phyloP scores from a whole-genome alignment of 2,329 filamentous ascomycete genomes.

The Madurella fahalii region DNA sequence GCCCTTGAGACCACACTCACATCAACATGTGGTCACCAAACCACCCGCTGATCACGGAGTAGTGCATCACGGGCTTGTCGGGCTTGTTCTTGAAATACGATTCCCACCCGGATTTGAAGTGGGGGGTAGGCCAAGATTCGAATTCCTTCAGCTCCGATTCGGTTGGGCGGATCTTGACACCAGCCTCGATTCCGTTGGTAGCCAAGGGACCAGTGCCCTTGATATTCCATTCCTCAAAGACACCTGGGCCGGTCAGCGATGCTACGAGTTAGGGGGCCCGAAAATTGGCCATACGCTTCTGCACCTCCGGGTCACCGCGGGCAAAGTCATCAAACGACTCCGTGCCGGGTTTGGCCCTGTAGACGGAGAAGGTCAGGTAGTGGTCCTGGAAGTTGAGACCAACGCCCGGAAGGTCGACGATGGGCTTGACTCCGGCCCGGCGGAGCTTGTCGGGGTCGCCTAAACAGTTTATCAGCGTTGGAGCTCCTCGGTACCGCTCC shows the following conservation, averaged over 20 bases:
- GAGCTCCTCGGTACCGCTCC: too few species aligned
- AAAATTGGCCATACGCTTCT: constrained; percentile 51
- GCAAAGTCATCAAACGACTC: constrained; percentile 80
- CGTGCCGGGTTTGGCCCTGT: constrained; percentile 67
- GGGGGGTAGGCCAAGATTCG: constrained; percentile 67
- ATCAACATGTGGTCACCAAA: constrained; percentile 59
- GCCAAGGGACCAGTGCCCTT: constrained; percentile 75
- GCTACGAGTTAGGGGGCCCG: not conserved
- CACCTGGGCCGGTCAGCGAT: constrained; percentile 35
- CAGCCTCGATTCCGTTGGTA: constrained; percentile 76
- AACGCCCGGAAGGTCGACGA: constrained; percentile 49
- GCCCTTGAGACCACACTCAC: constrained; percentile 31
- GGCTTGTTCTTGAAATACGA: constrained; percentile 81
- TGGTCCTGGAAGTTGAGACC: constrained; percentile 53
- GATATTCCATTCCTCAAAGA: constrained; percentile 73
- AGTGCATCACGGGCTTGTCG: constrained; percentile 85
- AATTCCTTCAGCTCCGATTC: constrained; percentile 64
- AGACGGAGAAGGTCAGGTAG: constrained; percentile 62
- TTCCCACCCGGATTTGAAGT: constrained; percentile 73
- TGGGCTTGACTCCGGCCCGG: constrained; percentile 41
- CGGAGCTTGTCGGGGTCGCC: constrained; percentile 69
- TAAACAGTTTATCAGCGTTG: constrained; percentile 16
- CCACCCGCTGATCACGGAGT: constrained; percentile 68
- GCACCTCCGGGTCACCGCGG: constrained; percentile 66
- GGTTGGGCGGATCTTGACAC: constrained; percentile 72